Percentiles rank a stretch among this genome's conserved stretches.
phyloP scores from a whole-genome alignment of 257 asterid species.

The Salvia splendens region DNA sequence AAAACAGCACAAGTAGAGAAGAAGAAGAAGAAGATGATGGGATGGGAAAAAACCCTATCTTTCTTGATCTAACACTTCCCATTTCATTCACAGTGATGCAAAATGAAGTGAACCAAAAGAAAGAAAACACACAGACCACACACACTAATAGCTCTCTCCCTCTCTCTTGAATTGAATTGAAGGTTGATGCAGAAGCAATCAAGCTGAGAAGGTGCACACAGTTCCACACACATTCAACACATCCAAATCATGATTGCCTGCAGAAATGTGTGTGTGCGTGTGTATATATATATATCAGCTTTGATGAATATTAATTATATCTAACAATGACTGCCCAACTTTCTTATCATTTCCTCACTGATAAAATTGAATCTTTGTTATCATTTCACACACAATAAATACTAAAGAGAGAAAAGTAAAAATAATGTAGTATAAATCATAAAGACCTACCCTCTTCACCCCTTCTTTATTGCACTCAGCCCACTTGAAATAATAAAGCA shows the following conservation, averaged over 20 bases:
- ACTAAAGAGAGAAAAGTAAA: background rate
- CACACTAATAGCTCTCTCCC: slow-evolving; percentile 36
- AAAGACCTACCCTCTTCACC: slow-evolving; percentile 33
- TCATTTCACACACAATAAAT: slow-evolving; percentile 15
- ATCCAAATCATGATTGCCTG: slow-evolving; percentile 58
- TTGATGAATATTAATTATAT: slow-evolving; percentile 30
- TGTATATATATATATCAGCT: slow-evolving; percentile 24
- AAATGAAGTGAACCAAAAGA: background rate
- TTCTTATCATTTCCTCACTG: too few species aligned
- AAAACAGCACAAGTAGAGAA: background rate
- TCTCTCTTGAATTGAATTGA: slow-evolving; percentile 5
- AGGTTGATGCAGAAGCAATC: slow-evolving; percentile 35
- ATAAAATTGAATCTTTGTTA: background rate
- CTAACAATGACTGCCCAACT: slow-evolving; percentile 30
- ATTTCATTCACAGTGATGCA: slow-evolving; percentile 55
- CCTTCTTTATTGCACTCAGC: slow-evolving; percentile 38
- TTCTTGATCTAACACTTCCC: slow-evolving; percentile 40
- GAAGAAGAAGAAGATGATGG: background rate
- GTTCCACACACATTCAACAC: slow-evolving; percentile 37
- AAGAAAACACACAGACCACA: slow-evolving; percentile 9
- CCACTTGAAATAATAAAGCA: slow-evolving; percentile 36
- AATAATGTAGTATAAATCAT: slow-evolving; percentile 8
- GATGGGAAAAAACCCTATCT: slow-evolving; percentile 27
- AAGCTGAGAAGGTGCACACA: slow-evolving; percentile 45
- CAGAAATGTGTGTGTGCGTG: background rate